These are phyloP conservation scores for Eremochloa ophiuroides DNA, from an alignment of 176 grass and related monocot genomes.

Conservation along the genomic window DNA sequence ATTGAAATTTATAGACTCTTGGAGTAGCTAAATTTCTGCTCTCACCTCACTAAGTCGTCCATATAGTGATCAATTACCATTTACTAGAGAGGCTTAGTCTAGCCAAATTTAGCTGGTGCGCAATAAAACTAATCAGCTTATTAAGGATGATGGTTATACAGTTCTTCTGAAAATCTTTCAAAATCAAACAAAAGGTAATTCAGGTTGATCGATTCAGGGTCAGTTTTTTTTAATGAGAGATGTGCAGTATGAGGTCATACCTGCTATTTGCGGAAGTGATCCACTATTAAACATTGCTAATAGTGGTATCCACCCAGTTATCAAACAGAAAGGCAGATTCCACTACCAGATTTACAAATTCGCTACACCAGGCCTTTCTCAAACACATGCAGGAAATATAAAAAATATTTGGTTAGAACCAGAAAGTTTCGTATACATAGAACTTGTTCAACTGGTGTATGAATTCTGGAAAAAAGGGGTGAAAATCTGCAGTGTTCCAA, in stretches of 20 bases:
- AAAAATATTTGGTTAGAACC: background rate
- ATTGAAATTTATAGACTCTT: no score
- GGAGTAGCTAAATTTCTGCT: no score
- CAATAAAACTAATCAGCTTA: background rate
- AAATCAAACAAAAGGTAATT: background rate
- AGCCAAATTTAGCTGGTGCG: background rate
- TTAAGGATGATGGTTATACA: background rate
- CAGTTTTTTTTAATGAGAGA: background rate
- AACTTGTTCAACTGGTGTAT: background rate
- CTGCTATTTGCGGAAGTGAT: slow-evolving; percentile 20
- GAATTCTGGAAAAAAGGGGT: background rate
- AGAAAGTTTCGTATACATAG: background rate
- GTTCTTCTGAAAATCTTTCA: background rate
- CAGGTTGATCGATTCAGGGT: background rate
- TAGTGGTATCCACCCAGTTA: slow-evolving; percentile 37
- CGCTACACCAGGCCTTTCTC: background rate
- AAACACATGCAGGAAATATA: background rate
- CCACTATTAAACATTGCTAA: slow-evolving; percentile 4
- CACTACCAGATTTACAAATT: slow-evolving; percentile 20
- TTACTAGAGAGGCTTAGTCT: no score
- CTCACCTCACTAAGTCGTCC: no score
- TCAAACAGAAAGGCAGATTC: slow-evolving; percentile 16
- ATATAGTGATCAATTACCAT: no score
- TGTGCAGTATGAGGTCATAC: slow-evolving; percentile 11
- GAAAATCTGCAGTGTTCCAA: no score